Evolutionary conservation across 179 eudicot genomes (phyloP).

Genomic region (Spinacia oleracea): DNA sequence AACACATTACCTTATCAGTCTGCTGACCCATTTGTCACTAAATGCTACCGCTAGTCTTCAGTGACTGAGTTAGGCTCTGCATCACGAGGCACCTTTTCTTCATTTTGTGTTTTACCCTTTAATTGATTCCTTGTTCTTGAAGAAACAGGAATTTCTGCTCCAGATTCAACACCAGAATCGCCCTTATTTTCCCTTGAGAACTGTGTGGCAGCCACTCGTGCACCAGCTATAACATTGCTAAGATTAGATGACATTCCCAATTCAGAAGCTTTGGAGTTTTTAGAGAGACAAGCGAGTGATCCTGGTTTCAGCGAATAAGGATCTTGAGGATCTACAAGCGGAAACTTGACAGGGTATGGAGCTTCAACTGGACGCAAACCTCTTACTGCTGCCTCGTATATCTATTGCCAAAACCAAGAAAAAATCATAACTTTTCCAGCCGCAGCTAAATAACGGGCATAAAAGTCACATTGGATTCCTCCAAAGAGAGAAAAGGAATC

Average conservation of each 20-base stretch:
- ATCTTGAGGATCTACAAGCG: conserved; percentile 57
- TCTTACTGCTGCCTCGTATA: conserved; percentile 64
- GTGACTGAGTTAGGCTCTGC: neutral
- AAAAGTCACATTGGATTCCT: conserved; percentile 39
- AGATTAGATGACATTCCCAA: conserved; percentile 48
- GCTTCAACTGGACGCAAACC: conserved; percentile 55
- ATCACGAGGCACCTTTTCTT: conserved; percentile 16
- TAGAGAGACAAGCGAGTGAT: conserved; percentile 36
- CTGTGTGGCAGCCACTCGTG: conserved; percentile 62
- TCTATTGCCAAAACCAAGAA: conserved; percentile 33
- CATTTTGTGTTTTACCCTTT: conserved; percentile 23
- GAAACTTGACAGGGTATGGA: conserved; percentile 60
- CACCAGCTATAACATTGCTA: conserved; percentile 60
- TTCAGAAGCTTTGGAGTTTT: conserved; percentile 26
- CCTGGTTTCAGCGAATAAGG: conserved; percentile 69
- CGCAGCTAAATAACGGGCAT: conserved; percentile 33
- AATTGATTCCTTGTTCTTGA: conserved; percentile 46
- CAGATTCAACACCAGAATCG: conserved; percentile 23
- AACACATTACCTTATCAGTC: conserved; percentile 19
- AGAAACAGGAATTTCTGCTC: conserved; percentile 39
- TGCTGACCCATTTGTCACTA: neutral
- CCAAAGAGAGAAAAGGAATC: neutral
- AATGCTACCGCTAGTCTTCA: neutral
- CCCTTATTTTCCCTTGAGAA: conserved; percentile 44
- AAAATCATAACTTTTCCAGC: conserved; percentile 37